These are phyloP conservation scores for Sphagnum fallax DNA, from an alignment of 228 moss, liverwort and hornwort species.

Conservation along the genomic window DNA sequence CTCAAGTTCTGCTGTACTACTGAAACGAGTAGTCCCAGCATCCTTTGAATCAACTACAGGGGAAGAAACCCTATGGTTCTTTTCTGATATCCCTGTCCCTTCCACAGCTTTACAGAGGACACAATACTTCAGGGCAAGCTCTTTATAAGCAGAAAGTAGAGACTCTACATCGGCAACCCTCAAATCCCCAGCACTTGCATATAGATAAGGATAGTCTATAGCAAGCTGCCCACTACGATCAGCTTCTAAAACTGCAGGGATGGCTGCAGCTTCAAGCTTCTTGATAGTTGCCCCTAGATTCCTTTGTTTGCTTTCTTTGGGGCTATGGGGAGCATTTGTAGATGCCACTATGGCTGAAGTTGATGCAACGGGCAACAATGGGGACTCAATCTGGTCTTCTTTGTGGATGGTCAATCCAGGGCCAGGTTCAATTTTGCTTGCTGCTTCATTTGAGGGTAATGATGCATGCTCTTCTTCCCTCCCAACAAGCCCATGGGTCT, in stretches of 20 bases:
- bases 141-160: conserved; percentile 83
- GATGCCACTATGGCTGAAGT: conserved; percentile 22
- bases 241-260: conserved; percentile 60
- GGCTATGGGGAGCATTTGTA: conserved; percentile 20
- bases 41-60: conserved; percentile 32
- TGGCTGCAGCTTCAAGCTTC: conserved; percentile 66
- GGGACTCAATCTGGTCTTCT: conserved; percentile 46
- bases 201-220: conserved; percentile 81
- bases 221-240: conserved; percentile 73
- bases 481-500: conserved; percentile 13
- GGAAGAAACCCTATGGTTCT: conserved; percentile 15
- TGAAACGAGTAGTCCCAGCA: conserved; percentile 4
- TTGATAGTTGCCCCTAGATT: conserved; percentile 26
- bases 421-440: conserved; percentile 25
- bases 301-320: conserved; percentile 16
- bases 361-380: conserved; percentile 25
- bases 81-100: conserved; percentile 23
- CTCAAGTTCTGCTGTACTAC: conserved; percentile 10
- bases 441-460: conserved; percentile 23
- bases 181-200: conserved; percentile 83
- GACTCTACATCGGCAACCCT: conserved; percentile 81
- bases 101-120: conserved; percentile 77
- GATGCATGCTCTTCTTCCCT: conserved; percentile 1
- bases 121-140: conserved; percentile 81
- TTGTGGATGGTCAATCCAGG: conserved; percentile 26